phyloP scores from a whole-genome alignment of 352 stramenopile genomes.

The Phytopythium boreale region DNA sequence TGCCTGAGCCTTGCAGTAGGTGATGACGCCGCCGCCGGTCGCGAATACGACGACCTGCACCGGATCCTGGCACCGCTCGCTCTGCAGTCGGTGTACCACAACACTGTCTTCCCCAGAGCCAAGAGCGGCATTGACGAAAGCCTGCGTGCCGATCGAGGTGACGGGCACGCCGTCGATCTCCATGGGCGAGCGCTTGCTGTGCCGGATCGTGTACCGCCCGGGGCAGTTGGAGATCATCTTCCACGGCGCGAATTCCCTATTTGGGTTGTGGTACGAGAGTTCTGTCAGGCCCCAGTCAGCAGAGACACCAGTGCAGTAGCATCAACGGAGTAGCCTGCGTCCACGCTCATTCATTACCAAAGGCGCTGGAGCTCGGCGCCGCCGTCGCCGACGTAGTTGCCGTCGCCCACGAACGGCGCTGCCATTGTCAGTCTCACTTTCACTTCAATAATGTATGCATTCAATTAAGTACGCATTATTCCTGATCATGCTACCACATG shows the following conservation, averaged over 20 bases:
- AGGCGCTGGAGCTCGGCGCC: conserved; percentile 43
- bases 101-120: conserved; percentile 3
- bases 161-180: conserved; percentile 26
- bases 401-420: conserved; percentile 52
- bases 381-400: conserved; percentile 48
- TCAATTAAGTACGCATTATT: neutral
- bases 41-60: conserved; percentile 60
- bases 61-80: conserved; percentile 36
- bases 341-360: conserved; percentile 27
- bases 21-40: conserved; percentile 57
- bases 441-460: neutral
- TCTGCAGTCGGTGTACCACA: conserved; percentile 35
- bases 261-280: no score
- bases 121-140: conserved; percentile 27
- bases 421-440: neutral
- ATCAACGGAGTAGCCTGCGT: neutral
- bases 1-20: conserved; percentile 62
- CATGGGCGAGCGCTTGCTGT: conserved; percentile 37
- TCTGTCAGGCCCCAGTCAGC: neutral
- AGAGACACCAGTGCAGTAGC: neutral
- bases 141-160: conserved; percentile 25
- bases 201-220: conserved; percentile 59
- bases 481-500: no score
- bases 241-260: conserved; percentile 57
- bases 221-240: conserved; percentile 76